These are phyloP conservation scores for Colletotrichum navitas DNA, from an alignment of 2,329 filamentous ascomycete species.

Conservation along the genomic window DNA sequence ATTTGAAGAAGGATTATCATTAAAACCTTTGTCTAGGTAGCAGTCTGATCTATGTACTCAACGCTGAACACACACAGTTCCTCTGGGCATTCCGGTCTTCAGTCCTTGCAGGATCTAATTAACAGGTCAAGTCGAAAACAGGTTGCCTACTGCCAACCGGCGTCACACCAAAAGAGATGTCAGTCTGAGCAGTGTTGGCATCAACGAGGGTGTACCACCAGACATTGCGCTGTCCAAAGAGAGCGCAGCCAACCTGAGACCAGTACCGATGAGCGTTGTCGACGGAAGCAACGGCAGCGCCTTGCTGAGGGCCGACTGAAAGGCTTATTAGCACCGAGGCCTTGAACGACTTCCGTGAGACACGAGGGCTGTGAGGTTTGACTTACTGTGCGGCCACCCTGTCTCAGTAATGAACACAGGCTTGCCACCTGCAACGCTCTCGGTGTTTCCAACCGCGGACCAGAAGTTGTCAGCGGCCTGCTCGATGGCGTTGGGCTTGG, in stretches of 20 bases:
- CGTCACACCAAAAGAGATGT: slow-evolving; percentile 30
- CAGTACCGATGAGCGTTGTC: slow-evolving; percentile 55
- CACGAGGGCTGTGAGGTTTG: neutral
- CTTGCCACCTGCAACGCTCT: slow-evolving; percentile 56
- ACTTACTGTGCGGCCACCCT: slow-evolving; percentile 64
- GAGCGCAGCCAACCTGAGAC: slow-evolving; percentile 31
- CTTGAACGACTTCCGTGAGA: neutral
- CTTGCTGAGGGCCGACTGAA: slow-evolving; percentile 56
- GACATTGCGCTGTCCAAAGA: slow-evolving; percentile 36
- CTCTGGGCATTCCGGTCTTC: fast-evolving
- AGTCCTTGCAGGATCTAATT: neutral
- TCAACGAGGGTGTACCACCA: slow-evolving; percentile 39
- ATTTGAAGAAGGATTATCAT: neutral
- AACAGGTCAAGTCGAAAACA: slow-evolving; percentile 30
- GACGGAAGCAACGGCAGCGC: slow-evolving; percentile 57
- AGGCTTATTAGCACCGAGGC: slow-evolving; percentile 5
- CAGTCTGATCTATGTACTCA: neutral
- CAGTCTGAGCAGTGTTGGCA: slow-evolving; percentile 32
- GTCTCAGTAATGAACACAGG: slow-evolving; percentile 66
- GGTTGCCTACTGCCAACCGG: slow-evolving; percentile 23
- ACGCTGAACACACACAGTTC: neutral
- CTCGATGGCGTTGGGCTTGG: slow-evolving; percentile 48
- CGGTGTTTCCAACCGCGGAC: slow-evolving; percentile 51
- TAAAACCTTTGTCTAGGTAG: neutral
- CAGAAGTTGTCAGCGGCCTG: slow-evolving; percentile 59